Evolutionary conservation across 75 land plant species (phyloP).

Genomic region (Cupressus sempervirens): DNA sequence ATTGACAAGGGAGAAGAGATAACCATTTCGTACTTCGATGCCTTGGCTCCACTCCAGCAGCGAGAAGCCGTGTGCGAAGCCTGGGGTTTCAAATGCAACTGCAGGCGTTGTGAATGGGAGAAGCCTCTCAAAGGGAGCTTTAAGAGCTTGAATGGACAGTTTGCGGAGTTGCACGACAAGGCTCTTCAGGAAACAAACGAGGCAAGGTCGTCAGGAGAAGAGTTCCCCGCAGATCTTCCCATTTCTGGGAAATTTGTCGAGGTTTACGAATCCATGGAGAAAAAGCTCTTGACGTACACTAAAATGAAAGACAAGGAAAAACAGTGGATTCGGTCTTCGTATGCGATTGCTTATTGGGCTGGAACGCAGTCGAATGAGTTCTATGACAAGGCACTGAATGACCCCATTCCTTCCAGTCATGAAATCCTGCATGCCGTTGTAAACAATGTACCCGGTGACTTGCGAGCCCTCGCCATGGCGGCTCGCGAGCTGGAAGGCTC

Average conservation of each 20-base stretch:
- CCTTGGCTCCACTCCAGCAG: no score
- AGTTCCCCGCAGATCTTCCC: not conserved
- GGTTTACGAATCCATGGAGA: not conserved
- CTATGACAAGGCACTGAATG: not conserved
- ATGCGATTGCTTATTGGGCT: not conserved
- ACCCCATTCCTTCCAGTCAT: not conserved
- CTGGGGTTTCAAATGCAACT: no score
- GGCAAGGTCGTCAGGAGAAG: not conserved
- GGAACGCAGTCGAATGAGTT: conserved; percentile 10
- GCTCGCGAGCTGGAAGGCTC: not conserved
- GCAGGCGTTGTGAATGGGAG: no score
- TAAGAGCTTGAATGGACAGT: not conserved
- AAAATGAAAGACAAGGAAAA: not conserved
- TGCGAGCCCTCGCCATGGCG: not conserved
- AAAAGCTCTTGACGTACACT: not conserved
- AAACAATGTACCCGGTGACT: conserved; percentile 8
- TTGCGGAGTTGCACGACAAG: not conserved
- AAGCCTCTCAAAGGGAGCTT: not conserved
- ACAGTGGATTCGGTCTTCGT: not conserved
- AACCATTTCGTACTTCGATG: no score
- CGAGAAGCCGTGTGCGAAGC: no score
- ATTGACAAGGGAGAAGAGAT: no score
- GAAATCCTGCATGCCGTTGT: conserved; percentile 13
- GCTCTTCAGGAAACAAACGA: not conserved
- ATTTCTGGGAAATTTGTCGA: not conserved